Evolutionary conservation across 2,329 filamentous ascomycete genomes (phyloP).

Genomic region (Cladophialophora psammophila): DNA sequence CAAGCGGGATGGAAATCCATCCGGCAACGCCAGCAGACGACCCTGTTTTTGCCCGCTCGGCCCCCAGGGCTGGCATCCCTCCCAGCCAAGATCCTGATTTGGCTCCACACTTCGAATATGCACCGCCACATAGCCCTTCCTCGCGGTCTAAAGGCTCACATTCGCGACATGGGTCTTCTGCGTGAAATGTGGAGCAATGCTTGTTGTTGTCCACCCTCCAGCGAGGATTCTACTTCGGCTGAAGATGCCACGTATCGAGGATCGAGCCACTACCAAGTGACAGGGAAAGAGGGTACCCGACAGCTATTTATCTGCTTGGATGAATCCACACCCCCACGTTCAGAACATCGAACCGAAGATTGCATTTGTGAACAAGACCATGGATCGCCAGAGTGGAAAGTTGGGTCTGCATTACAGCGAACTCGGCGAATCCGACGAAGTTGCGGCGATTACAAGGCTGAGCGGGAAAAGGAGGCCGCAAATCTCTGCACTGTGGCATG

Average conservation of each 20-base stretch:
- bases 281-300: neutral
- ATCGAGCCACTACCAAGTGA: neutral
- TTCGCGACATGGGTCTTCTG: constrained; percentile 30
- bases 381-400: neutral
- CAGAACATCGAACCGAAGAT: neutral
- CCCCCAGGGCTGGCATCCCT: constrained; percentile 47
- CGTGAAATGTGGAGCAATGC: constrained; percentile 11
- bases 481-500: neutral
- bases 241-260: neutral
- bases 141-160: constrained; percentile 33
- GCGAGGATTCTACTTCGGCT: neutral
- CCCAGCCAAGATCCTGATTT: constrained; percentile 58
- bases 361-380: neutral
- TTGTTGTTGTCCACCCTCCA: neutral
- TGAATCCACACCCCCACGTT: neutral
- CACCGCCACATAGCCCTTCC: constrained; percentile 42
- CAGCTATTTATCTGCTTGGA: neutral
- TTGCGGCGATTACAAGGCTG: neutral
- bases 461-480: neutral
- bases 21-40: constrained; percentile 55
- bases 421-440: neutral
- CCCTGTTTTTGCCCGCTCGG: constrained; percentile 51
- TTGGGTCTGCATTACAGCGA: neutral
- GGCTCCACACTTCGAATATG: constrained; percentile 54
- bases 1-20: constrained; percentile 57